Evolutionary conservation across 139 green algal genomes (phyloP).

Genomic region (Trebouxia sp.): DNA sequence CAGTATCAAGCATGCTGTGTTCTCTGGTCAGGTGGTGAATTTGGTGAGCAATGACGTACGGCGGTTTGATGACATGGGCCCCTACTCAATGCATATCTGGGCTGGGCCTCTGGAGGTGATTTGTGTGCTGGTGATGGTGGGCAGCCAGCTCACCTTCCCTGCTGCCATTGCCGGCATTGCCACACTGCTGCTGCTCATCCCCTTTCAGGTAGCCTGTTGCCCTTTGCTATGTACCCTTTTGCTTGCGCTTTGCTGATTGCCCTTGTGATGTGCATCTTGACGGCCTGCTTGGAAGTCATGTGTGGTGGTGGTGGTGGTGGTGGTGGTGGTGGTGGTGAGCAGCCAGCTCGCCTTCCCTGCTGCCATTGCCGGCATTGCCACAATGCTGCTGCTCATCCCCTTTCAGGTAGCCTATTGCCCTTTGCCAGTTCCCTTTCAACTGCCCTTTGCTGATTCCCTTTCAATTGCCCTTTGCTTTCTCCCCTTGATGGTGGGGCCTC

Average conservation of each 20-base stretch:
- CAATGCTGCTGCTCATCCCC: conserved; percentile 68
- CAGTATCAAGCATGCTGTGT: not conserved
- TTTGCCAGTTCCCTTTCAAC: not conserved
- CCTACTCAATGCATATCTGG: conserved; percentile 62
- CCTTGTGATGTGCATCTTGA: too few species aligned
- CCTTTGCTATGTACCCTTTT: not conserved
- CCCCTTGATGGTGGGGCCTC: too few species aligned
- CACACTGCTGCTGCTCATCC: conserved; percentile 67
- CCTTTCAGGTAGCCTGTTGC: conserved; percentile 51
- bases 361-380: conserved; percentile 63
- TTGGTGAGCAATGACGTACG: conserved; percentile 68
- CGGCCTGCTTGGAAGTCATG: too few species aligned
- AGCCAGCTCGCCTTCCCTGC: conserved; percentile 69
- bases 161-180: conserved; percentile 67
- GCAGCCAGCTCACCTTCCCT: conserved; percentile 65
- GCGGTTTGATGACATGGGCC: conserved; percentile 73
- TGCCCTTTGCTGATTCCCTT: too few species aligned
- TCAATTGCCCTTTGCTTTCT: too few species aligned
- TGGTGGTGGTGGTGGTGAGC: conserved; percentile 73
- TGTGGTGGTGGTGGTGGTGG: conserved; percentile 73
- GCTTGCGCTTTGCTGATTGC: too few species aligned
- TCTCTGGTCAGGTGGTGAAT: conserved; percentile 47
- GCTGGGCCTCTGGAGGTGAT: conserved; percentile 66
- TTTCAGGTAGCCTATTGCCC: conserved; percentile 48
- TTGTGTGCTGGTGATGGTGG: conserved; percentile 73